Base-by-base conservation (phyloP, 805 yeast genomes). In the Hanseniaspora thailandica region DNA sequence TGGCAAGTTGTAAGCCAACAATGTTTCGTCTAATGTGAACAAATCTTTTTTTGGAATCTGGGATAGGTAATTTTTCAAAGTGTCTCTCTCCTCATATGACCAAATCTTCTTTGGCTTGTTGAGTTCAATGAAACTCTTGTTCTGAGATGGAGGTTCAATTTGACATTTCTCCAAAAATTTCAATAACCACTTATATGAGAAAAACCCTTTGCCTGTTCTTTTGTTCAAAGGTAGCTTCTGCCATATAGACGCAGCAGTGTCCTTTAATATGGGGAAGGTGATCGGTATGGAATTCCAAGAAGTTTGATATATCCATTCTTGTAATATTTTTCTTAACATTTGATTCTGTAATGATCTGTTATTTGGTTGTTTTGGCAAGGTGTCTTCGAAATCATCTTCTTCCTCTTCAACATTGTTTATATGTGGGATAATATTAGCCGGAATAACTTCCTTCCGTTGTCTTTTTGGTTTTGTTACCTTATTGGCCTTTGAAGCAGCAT, bases 271-370 rank as follows among this genome's bases (percentile, higher is more conserved):
- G 0, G 84, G 83, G 0, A 81, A 74, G 0, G 84, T 76, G 2
- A 80, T 74, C 2, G 85, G 84, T 34, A 80, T 77, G 46, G 74
- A 76, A 60, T 78, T 81, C 85, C 86, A 81, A 2, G 75, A 74
- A 23, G 81, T 77, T 61, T 80, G 85, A 0, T 81, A 73, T 39
- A 80, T 76, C 85, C 85, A 81, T 61, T 81, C 85, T n/a, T 78
- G 74, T 41, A 81, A 63, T n/a, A 81, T 78, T 45, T 74, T 72
- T 35, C 84, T 65, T 13, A 81, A 69, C 23, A 81, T 61, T 10
- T 77, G 74, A 58, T 78, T 78, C 46, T 73, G 64, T n/a, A 77
- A 77, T 54, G 76, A 78, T 34, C 84, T 64, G 35, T n/a, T 46
- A 10, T 23, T 22, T 30, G 46, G 45, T 10, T 45, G 30, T 26